Evolutionary conservation across 768 basidiomycete genomes (phyloP).

Genomic region (Rhizopogon vulgaris): DNA sequence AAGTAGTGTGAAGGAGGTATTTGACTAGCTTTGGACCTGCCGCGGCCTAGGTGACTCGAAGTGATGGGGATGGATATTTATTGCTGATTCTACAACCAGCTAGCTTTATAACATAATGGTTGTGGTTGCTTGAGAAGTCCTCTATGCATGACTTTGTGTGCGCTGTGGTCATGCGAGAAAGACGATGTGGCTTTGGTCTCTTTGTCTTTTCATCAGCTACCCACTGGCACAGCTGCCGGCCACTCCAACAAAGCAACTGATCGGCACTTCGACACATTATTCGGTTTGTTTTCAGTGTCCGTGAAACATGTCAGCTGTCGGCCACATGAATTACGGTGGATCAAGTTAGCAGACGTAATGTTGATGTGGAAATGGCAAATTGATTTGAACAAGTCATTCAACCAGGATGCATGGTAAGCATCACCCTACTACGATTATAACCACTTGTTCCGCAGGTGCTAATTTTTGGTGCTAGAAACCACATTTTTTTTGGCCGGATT

Average conservation of each 20-base stretch:
- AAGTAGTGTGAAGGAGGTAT: background rate
- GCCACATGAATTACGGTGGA: background rate
- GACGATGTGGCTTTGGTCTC: slow-evolving; percentile 6
- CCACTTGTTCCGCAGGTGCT: too few relatives aligned
- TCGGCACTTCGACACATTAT: background rate
- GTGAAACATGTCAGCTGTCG: background rate
- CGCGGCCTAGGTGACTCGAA: background rate
- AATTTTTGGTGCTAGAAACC: too few relatives aligned
- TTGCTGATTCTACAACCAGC: background rate
- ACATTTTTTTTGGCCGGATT: too few relatives aligned
- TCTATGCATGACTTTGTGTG: slow-evolving; percentile 1
- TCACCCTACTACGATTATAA: too few relatives aligned
- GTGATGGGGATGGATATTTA: background rate
- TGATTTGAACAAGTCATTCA: too few relatives aligned
- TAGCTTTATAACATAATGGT: slow-evolving; percentile 19
- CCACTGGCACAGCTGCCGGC: background rate
- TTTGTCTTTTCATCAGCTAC: slow-evolving; percentile 7
- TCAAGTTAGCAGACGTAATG: background rate
- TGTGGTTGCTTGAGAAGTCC: slow-evolving; percentile 9
- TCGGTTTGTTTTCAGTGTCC: background rate
- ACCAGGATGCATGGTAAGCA: too few relatives aligned
- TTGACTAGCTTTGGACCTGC: slow-evolving; percentile 7
- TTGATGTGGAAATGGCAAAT: background rate
- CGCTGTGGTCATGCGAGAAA: slow-evolving; percentile 11
- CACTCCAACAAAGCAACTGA: background rate